Conservation (phyloP, 2,329 filamentous ascomycete species). For the Colletotrichum gigasporum region DNA sequence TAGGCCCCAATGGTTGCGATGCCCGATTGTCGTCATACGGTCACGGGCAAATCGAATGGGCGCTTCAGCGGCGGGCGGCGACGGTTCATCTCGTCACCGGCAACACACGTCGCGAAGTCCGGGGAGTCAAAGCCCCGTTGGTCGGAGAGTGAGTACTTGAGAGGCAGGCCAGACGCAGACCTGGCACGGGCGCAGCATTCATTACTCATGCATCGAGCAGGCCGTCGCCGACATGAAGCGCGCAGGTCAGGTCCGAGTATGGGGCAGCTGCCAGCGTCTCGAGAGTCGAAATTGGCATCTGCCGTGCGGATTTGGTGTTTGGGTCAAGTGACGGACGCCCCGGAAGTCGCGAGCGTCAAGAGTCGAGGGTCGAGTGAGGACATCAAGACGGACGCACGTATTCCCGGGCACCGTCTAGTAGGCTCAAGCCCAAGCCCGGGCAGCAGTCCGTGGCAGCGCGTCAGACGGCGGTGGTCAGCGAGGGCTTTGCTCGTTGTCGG, state of each 20-base stretch:
- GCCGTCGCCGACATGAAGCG: constrained; percentile 16
- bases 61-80: neutral
- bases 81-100: constrained; percentile 9
- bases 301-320: constrained; percentile 29
- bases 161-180: constrained; percentile 3
- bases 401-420: constrained; percentile 7
- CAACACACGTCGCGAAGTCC: neutral
- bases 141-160: neutral
- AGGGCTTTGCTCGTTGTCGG: constrained; percentile 7
- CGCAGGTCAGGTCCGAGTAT: constrained; percentile 23
- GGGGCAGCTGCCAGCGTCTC: constrained; percentile 21
- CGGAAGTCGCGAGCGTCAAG: constrained; percentile 6
- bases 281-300: constrained; percentile 14
- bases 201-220: constrained; percentile 25
- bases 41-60: neutral
- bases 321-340: constrained; percentile 18
- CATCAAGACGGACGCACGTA: neutral
- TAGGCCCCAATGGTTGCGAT: neutral
- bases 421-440: neutral
- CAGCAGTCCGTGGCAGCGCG: neutral
- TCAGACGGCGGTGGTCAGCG: constrained; percentile 14
- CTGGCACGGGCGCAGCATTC: constrained; percentile 20
- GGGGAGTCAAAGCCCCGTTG: constrained; percentile 21
- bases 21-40: constrained; percentile 6
- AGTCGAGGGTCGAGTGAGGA: no score